Base-by-base conservation (phyloP, 164 flowering plant species). In the Vitis riparia region DNA sequence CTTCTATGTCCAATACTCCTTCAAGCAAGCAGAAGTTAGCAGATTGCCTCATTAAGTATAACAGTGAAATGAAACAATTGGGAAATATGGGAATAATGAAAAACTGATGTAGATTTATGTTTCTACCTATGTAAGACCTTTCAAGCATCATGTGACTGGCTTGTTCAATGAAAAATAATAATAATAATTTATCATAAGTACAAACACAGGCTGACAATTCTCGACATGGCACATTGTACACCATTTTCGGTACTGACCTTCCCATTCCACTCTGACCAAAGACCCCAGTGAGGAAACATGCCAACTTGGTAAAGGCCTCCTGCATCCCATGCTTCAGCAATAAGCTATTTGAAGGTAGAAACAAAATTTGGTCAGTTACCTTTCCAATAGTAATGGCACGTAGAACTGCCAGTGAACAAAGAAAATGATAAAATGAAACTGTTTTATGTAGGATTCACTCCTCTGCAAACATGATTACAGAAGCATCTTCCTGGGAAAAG, bases 261-360 rank as follows among this genome's bases (percentile, higher is more conserved):
- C 65, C 99, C 99, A 74, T 95, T 95, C 99, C 99, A 95, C 71
- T 95, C 99, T 23, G 96, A 95, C 99, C 99, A 95, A 51, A 91
- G 76, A 65, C 92, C 92, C 96, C 94, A 91, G 73, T 93, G 99
- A 72, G 98, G 99, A 79, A 95, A 95, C 23, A 55, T 59, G 67
- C 99, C 98, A 84, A 95, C 97, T 91, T 95, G 99, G 78, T 95
- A 95, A 44, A 95, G 94, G 61, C 99, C 99, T 23, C 97, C 99
- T 27, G 96, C 67, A 74, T 95, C 99, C 99, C 99, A 95, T 73
- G 99, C 99, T 81, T 95, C 99, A 67, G 99, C 99, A 55, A 95
- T 88, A 67, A 95, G 97, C 99, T 95, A 62, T 53, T 55, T 60
- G 48, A 69, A 23, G 58, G 44, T 44, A 7, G 23, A 19, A 15